phyloP scores from a whole-genome alignment of 2,329 filamentous ascomycete genomes.

The Colletotrichum somersetense region DNA sequence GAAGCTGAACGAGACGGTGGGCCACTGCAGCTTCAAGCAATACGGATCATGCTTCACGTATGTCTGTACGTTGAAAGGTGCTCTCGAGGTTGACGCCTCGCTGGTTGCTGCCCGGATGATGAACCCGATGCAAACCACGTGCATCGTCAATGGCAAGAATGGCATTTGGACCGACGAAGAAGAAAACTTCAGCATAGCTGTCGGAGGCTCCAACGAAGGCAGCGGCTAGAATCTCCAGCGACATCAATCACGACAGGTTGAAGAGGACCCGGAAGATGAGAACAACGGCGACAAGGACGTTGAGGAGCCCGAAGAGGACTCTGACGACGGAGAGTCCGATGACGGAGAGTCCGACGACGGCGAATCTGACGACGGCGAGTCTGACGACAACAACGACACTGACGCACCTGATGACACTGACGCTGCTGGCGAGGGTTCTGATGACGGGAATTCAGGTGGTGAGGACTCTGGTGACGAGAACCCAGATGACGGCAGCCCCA shows the following conservation, averaged over 20 bases:
- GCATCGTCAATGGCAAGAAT: slow-evolving; percentile 27
- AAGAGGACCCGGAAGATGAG: background rate
- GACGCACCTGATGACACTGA: background rate
- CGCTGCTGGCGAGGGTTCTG: no score
- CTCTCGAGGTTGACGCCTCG: slow-evolving; percentile 1
- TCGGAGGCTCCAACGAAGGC: background rate
- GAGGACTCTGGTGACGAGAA: background rate
- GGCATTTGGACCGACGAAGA: slow-evolving; percentile 25
- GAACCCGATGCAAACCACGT: slow-evolving; percentile 30
- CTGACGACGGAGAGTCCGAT: background rate
- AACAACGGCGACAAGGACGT: background rate
- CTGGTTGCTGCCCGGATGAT: slow-evolving; percentile 32
- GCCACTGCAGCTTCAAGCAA: background rate
- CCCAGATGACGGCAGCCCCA: background rate
- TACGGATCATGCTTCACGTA: slow-evolving; percentile 14
- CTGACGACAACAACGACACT: background rate
- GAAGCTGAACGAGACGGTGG: background rate
- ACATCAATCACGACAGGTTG: background rate
- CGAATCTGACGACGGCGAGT: background rate
- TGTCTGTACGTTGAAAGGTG: slow-evolving; percentile 10
- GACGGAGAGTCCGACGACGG: background rate
- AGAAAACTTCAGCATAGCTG: background rate
- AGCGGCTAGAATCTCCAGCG: background rate
- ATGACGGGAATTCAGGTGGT: no score
- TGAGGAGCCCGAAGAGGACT: background rate